A percentile compares a stretch with the other conserved stretches of the same genome.
Conservation (phyloP, 441 rosid genomes). For the Raphanus hybrid region DNA sequence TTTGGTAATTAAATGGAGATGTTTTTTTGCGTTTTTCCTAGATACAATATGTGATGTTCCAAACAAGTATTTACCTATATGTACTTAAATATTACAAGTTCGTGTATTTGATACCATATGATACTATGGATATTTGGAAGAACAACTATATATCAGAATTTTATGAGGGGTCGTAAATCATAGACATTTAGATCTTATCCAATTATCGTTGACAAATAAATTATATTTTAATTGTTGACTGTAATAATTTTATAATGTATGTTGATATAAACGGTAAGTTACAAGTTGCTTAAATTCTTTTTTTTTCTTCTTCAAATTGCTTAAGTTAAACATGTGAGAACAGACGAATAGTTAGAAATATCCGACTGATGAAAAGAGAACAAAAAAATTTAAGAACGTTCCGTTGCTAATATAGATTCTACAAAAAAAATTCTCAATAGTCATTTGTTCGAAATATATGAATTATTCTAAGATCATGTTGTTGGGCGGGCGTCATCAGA, state of each 20-base stretch:
- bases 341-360: constrained; percentile 6
- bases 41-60: background rate
- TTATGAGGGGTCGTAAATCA: too few species aligned
- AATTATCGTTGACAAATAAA: background rate
- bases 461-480: constrained; percentile 33
- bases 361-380: constrained; percentile 6
- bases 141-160: too few species aligned
- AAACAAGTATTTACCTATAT: background rate
- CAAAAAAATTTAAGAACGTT: background rate
- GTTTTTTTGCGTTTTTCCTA: too few species aligned
- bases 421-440: constrained; percentile 8
- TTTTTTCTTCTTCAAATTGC: too few species aligned
- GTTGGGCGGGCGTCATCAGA: constrained; percentile 39
- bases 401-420: constrained; percentile 14
- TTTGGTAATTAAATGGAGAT: background rate
- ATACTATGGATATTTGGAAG: background rate
- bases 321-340: constrained; percentile 14
- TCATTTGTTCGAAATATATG: constrained; percentile 6
- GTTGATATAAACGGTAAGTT: constrained; percentile 10
- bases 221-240: background rate
- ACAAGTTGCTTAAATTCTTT: background rate
- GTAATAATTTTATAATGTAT: constrained; percentile 14
- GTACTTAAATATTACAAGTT: background rate
- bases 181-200: too few species aligned
- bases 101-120: background rate